Conservation (phyloP, 2,329 filamentous ascomycete species). For the Aspergillus niger region DNA sequence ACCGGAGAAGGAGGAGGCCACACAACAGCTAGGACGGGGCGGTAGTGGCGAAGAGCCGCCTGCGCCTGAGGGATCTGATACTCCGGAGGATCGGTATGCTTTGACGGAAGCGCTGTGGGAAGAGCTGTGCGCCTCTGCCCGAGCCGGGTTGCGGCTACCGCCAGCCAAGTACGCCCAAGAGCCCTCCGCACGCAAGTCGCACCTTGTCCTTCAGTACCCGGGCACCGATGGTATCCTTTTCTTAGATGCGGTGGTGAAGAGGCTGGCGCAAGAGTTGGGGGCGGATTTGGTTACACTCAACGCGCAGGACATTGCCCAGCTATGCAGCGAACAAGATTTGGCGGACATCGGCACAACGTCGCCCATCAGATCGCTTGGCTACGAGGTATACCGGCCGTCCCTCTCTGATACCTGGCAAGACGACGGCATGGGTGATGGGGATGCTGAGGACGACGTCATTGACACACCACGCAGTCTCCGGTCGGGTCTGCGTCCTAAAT, state of each 20-base stretch:
- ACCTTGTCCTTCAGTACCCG: slow-evolving; percentile 62
- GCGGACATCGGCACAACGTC: slow-evolving; percentile 37
- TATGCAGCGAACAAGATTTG: slow-evolving; percentile 46
- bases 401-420: slow-evolving; percentile 36
- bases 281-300: slow-evolving; percentile 47
- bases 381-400: slow-evolving; percentile 54
- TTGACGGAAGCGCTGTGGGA: slow-evolving; percentile 46
- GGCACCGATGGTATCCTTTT: slow-evolving; percentile 56
- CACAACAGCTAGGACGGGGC: slow-evolving; percentile 23
- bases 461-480: slow-evolving; percentile 26
- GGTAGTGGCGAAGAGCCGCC: slow-evolving; percentile 29
- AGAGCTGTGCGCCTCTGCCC: slow-evolving; percentile 54
- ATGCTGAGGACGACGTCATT: slow-evolving; percentile 44
- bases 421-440: slow-evolving; percentile 51
- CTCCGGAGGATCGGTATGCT: slow-evolving; percentile 37
- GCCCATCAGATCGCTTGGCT: slow-evolving; percentile 51
- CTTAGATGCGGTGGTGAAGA: slow-evolving; percentile 63
- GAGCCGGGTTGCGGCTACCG: slow-evolving; percentile 52
- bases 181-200: slow-evolving; percentile 55
- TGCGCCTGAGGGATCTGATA: slow-evolving; percentile 18
- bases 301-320: slow-evolving; percentile 49
- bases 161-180: slow-evolving; percentile 44
- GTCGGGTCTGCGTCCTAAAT: slow-evolving; percentile 28
- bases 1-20: slow-evolving; percentile 17
- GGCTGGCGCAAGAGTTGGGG: slow-evolving; percentile 61